Evolutionary conservation across 2,329 filamentous ascomycete genomes (phyloP), one percentile per base, ranked within the genome.

Genomic region (Penicillium psychrosexuale): DNA sequence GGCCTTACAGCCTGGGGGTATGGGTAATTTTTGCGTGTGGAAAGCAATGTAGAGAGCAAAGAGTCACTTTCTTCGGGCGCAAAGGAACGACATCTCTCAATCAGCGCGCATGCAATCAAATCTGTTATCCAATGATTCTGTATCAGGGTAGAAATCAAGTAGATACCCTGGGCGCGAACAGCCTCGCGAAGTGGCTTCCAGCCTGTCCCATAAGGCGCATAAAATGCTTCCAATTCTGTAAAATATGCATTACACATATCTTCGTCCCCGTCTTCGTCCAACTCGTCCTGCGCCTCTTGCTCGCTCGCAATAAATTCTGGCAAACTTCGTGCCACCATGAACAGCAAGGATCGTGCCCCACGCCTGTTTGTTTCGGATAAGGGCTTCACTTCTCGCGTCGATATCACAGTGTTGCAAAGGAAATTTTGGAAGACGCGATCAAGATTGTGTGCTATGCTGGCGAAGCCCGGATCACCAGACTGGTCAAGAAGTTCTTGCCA

Each of bases 171-270:
- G 2, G 72, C 66, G 22, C 74, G 72, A 30, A 74, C 72, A 49
- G 73, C 71, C 56, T 74, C 70, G 24, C 72, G 73, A 15, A 77
- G 64, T 38, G 74, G 74, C 47, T 62, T 67, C 74, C 74, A 77
- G 19, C 73, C 73, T 54, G 57, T 57, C 24, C 66, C 66, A 42
- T 61, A 56, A 12, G 68, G 66, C 2, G 72, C 68, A 61, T 75
- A 77, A 46, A 68, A 68, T 30, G 65, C 59, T 55, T 77, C 74
- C 47, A 77, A 54, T 53, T 77, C 72, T 7, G 73, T 75, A 56
- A 75, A 75, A 53, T 76, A 74, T 47, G 66, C 67, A 64, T 74
- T 68, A 31, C 70, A 74, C 69, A 75, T 74, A 60, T 77, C 68
- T 37, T 70, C 64, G 17, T 72, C 69, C 5, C 63, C 61, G 37